A percentile compares a stretch with the other conserved stretches of the same genome.
phyloP scores from a whole-genome alignment of 371 early-diverging fungal genomes.

The Rhizopus sp. region DNA sequence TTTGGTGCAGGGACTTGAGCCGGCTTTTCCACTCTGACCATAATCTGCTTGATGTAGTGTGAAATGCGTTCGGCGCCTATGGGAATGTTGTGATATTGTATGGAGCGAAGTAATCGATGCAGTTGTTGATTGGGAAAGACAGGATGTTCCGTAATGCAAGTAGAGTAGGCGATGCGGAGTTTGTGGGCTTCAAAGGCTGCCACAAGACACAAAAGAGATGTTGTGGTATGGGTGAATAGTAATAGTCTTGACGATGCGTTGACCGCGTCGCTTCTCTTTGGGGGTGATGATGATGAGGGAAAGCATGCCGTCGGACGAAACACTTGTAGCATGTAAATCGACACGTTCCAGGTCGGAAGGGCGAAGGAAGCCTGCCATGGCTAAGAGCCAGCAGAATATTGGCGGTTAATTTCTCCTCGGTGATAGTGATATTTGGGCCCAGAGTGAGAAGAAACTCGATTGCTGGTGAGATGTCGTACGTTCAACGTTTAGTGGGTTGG shows the following conservation, averaged over 20 bases:
- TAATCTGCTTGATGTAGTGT: slow-evolving; percentile 4
- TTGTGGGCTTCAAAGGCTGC: slow-evolving; percentile 6
- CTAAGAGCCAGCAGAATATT: slow-evolving; percentile 24
- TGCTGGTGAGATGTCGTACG: slow-evolving; percentile 10
- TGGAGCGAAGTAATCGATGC: slow-evolving; percentile 13
- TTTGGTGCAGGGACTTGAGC: slow-evolving; percentile 11
- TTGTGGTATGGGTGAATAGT: slow-evolving; percentile 1
- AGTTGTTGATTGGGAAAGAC: slow-evolving; percentile 8
- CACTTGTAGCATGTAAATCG: slow-evolving; percentile 2
- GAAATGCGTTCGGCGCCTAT: slow-evolving; percentile 3
- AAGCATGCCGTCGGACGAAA: background rate
- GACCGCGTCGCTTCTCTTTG: slow-evolving; percentile 14
- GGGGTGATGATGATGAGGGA: slow-evolving; percentile 10
- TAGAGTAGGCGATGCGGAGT: background rate
- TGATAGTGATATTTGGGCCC: background rate
- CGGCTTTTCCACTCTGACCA: background rate
- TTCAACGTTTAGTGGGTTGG: background rate
- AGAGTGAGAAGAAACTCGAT: background rate
- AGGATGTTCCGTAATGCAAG: slow-evolving; percentile 5
- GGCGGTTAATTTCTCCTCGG: too few species aligned
- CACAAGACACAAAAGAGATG: slow-evolving; percentile 18
- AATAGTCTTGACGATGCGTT: too few species aligned
- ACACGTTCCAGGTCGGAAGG: slow-evolving; percentile 29
- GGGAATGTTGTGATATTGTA: slow-evolving; percentile 1
- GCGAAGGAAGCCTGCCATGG: slow-evolving; percentile 24